Base-by-base conservation (phyloP, 2,329 filamentous ascomycete species). In the Fusarium guadeloupense region DNA sequence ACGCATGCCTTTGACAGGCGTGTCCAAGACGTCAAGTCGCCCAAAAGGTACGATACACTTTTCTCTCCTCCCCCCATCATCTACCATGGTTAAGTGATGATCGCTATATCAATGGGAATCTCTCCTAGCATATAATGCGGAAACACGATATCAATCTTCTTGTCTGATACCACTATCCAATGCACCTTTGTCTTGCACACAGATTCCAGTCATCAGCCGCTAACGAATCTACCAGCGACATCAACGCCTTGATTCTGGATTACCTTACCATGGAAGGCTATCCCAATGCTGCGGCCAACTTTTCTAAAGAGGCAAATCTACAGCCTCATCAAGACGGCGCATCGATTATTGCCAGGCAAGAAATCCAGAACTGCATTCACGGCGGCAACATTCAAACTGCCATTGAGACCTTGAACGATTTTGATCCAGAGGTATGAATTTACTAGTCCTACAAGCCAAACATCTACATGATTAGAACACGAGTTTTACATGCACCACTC, bases 401-500 rank as follows among this genome's bases (percentile, higher is more conserved):
- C 5, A 94, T 98, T 61, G 87, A 93, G 64, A 86, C 88, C 46
- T 84, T 99, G 69, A 98, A 98, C 73, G 91, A 97, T 66, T 80
- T 96, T 28, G 92, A 97, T 67, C 91, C 93, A 67, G 88, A 95
- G 85, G 95, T 99, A 88, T 78, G 91, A 23, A 10, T n/a, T 31
- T 41, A 35, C 48, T 26, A 54, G 20, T 60, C 53, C 44, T 39
- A 59, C 67, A 56, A 80, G 85, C 83, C 31, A 31, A 14, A 16
- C 35, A 21, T 28, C 45, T 47, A 85, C 78, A 93, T 95, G 95
- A 99, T 99, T 97, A 97, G 83, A 91, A 83, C 73, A 75, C 73
- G 81, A 85, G 84, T 90, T 93, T 88, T 96, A 84, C 94, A 99
- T 99, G 95, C 95, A 99, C 95, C 95, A 99, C 95, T 93, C 95